Percentiles rank a stretch among this genome's conserved stretches.
Conservation (phyloP, 495 filamentous ascomycete genomes). For the Letharia columbiana region DNA sequence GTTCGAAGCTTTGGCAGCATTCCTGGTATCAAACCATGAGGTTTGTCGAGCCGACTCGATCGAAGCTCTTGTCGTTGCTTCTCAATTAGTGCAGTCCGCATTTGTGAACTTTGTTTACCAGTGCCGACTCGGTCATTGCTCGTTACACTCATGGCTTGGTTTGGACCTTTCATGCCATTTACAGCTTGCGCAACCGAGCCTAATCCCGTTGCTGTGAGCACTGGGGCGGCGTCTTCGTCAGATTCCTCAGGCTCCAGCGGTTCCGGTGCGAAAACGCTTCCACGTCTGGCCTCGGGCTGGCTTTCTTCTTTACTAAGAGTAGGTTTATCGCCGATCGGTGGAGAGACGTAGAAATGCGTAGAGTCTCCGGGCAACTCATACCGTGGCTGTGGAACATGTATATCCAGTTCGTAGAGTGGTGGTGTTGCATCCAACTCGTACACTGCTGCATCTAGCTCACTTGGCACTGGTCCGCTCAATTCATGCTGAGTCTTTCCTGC, state of each 20-base stretch:
- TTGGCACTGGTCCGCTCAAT: constrained; percentile 8
- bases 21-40: constrained; percentile 24
- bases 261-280: constrained; percentile 41
- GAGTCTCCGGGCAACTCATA: constrained; percentile 41
- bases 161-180: constrained; percentile 26
- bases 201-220: constrained; percentile 21
- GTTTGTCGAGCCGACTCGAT: constrained; percentile 12
- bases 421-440: constrained; percentile 36
- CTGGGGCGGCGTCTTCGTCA: constrained; percentile 7
- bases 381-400: constrained; percentile 26
- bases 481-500: constrained; percentile 21
- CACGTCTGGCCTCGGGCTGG: constrained; percentile 30
- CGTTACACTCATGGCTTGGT: constrained; percentile 29
- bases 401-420: constrained; percentile 42
- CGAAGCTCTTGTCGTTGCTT: constrained; percentile 19
- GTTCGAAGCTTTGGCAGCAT: constrained; percentile 43
- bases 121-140: constrained; percentile 31
- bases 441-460: constrained; percentile 8
- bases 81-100: constrained; percentile 14
- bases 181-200: constrained; percentile 26
- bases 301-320: constrained; percentile 28
- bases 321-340: constrained; percentile 14
- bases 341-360: constrained; percentile 23
- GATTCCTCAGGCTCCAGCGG: constrained; percentile 24
- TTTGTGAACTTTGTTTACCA: not conserved